A percentile compares a stretch with the other conserved stretches of the same genome.
phyloP scores from a whole-genome alignment of 2,329 filamentous ascomycete genomes.

The Chaetomium olivaceum region DNA sequence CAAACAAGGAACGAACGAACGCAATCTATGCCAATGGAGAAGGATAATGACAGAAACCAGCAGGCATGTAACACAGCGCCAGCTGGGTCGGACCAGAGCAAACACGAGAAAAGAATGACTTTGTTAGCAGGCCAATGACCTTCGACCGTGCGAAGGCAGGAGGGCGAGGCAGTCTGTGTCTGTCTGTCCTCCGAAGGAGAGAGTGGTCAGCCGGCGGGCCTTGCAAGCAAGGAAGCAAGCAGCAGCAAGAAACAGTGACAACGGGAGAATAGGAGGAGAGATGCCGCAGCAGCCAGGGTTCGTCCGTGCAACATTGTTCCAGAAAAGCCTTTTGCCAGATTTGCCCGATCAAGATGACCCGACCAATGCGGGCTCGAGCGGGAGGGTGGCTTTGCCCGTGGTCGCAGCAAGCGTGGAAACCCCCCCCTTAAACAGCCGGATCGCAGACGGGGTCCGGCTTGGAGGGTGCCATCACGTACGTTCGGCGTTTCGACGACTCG shows the following conservation, averaged over 20 bases:
- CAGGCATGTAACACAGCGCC: constrained; percentile 31
- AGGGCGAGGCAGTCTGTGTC: constrained; percentile 22
- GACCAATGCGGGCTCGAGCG: constrained; percentile 29
- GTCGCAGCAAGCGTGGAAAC: constrained; percentile 34
- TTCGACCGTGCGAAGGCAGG: constrained; percentile 30
- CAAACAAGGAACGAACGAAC: constrained; percentile 30
- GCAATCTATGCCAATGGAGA: constrained; percentile 32
- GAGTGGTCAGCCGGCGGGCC: constrained; percentile 28
- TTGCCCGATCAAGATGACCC: constrained; percentile 34
- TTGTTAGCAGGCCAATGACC: constrained; percentile 24
- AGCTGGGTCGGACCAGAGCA: constrained; percentile 24
- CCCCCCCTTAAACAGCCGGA: constrained; percentile 38
- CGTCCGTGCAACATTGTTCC: constrained; percentile 18
- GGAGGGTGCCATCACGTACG: constrained; percentile 44
- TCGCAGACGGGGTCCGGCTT: constrained; percentile 37
- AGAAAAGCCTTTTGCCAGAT: constrained; percentile 29
- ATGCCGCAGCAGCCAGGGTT: background rate
- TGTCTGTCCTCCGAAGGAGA: constrained; percentile 20
- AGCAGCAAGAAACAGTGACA: constrained; percentile 17
- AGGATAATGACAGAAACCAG: constrained; percentile 26
- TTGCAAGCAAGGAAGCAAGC: constrained; percentile 4
- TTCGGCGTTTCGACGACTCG: constrained; percentile 45
- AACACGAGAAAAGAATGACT: constrained; percentile 27
- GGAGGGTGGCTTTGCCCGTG: constrained; percentile 33
- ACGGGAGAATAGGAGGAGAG: constrained; percentile 27